Evolutionary conservation across 1,284 basidiomycete genomes (phyloP).

Genomic region (Fomitopsis pinicola): DNA sequence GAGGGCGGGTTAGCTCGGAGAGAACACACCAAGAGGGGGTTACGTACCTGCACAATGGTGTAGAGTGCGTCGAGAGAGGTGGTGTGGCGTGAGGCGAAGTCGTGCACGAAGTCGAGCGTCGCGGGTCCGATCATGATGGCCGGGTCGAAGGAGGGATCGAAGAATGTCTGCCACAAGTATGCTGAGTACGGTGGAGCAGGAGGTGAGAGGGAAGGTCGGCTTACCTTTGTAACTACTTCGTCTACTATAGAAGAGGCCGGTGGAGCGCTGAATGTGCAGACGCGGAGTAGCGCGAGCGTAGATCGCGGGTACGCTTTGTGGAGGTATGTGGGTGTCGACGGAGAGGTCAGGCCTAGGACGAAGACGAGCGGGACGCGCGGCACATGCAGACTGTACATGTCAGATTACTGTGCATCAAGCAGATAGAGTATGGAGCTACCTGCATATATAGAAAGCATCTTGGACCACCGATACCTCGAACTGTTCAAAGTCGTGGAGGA

Average conservation of each 20-base stretch:
- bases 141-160: constrained; percentile 54
- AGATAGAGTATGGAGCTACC: constrained; percentile 32
- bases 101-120: constrained; percentile 34
- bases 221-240: constrained; percentile 47
- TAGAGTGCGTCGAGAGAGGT: constrained; percentile 51
- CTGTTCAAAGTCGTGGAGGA: constrained; percentile 69
- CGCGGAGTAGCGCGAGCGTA: constrained; percentile 52
- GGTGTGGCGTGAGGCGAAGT: constrained; percentile 51
- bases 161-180: constrained; percentile 49
- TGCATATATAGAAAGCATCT: constrained; percentile 67
- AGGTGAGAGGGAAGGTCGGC: neutral
- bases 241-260: constrained; percentile 43
- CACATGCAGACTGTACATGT: constrained; percentile 32
- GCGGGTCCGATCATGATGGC: constrained; percentile 56
- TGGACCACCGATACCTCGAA: constrained; percentile 56
- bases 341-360: constrained; percentile 53
- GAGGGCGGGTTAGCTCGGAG: neutral
- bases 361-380: constrained; percentile 55
- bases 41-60: constrained; percentile 55
- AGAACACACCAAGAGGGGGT: neutral
- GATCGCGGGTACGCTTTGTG: constrained; percentile 53
- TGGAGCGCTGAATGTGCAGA: constrained; percentile 46
- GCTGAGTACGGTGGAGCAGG: neutral
- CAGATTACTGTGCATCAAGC: constrained; percentile 9
- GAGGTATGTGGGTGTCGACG: constrained; percentile 50